phyloP scores from a whole-genome alignment of 805 yeast genomes.

The Starmerella stellata region DNA sequence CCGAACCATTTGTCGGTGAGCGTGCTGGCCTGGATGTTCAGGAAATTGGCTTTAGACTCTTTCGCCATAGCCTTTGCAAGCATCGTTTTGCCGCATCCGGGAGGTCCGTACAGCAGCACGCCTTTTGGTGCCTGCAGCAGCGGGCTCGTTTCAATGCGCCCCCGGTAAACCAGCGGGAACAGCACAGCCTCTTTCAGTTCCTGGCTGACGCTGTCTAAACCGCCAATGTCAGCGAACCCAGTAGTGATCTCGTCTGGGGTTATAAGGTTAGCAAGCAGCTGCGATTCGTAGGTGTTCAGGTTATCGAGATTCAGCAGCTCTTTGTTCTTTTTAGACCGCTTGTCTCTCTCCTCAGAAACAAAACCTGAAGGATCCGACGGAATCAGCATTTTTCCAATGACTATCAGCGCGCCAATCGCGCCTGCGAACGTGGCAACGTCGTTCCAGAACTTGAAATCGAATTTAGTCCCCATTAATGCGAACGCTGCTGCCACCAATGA shows the following conservation, averaged over 20 bases:
- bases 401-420: background rate
- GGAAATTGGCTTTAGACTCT: conserved; percentile 80
- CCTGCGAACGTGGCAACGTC: background rate
- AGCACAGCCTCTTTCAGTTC: conserved; percentile 78
- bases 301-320: background rate
- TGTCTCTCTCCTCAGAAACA: background rate
- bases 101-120: conserved; percentile 82
- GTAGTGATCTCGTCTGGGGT: conserved; percentile 69
- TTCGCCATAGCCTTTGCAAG: conserved; percentile 85
- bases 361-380: background rate
- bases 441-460: background rate
- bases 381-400: background rate
- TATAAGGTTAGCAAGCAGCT: conserved; percentile 60
- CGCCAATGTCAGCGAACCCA: conserved; percentile 72
- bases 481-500: no score
- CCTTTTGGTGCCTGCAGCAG: conserved; percentile 86
- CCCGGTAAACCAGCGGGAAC: conserved; percentile 48
- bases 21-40: conserved; percentile 80
- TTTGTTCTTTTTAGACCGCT: background rate
- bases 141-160: conserved; percentile 37
- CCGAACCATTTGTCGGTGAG: conserved; percentile 98
- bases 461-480: background rate
- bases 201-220: conserved; percentile 61
- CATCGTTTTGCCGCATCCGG: conserved; percentile 97
- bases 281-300: conserved; percentile 41